Base-by-base conservation (phyloP, 495 filamentous ascomycete species). In the Beverwykella pulmonaria region DNA sequence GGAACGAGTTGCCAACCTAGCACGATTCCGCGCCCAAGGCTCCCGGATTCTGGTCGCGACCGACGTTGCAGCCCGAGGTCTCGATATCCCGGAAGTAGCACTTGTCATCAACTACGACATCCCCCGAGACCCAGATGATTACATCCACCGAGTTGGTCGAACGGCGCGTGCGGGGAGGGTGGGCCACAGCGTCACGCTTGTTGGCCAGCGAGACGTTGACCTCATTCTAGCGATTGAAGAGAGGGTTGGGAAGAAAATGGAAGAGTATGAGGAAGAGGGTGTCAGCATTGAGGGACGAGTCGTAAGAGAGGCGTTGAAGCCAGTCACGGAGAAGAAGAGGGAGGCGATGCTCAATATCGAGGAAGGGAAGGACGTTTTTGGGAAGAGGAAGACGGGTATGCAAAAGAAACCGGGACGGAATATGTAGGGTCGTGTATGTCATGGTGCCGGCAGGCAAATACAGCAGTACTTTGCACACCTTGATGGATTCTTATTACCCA, bases 61-160 rank as follows among this genome's bases (percentile, higher is more conserved):
- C 0, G 95, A 99, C 75, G 93, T 99, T 15, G 94, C 94, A 0
- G 88, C 91, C n/a, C 83, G 94, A 72, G 94, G 94, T 83, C 84
- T 99, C 10, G 94, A 99, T 81, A 97, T 99, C 61, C 95, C 93
- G 0, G 89, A 88, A 63, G 95, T 98, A 0, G 88, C 84, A 56
- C 76, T 98, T 12, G 93, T 99, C 8, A 79, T 99, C 53, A 98
- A 99, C 75, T 98, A 91, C 73, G 95, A 98, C 72, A 86, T 99
- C 19, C 94, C 94, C 1, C 87, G 93, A 1, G 92, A 97, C 74
- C 92, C 94, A 34, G 94, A 97, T 75, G 95, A 97, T 75, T 99
- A 98, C 71, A 91, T 99, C 63, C 94, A 99, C 77, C 88, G 94
- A 22, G 93, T 96, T 58, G 94, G 94, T 72, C 88, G 94, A 71